phyloP scores from a whole-genome alignment of 2,329 filamentous ascomycete genomes.

The Penicillium aurantiogriseum region DNA sequence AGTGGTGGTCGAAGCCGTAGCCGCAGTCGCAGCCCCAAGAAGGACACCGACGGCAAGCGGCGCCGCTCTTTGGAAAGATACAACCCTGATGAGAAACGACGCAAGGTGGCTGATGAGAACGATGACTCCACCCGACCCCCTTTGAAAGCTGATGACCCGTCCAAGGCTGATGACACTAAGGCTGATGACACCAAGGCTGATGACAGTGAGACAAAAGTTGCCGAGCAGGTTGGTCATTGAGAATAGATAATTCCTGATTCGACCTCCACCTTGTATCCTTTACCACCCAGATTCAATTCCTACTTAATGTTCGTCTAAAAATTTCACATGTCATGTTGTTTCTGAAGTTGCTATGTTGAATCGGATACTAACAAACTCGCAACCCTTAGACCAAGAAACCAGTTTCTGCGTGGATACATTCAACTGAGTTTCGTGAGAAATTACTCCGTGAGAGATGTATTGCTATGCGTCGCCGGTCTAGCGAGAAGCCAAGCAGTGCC shows the following conservation, averaged over 20 bases:
- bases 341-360: background rate
- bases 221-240: conserved; percentile 36
- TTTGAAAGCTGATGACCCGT: background rate
- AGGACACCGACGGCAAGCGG: conserved; percentile 37
- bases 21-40: conserved; percentile 28
- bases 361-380: background rate
- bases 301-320: conserved; percentile 13
- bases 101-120: conserved; percentile 41
- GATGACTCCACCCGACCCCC: conserved; percentile 21
- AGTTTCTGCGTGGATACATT: conserved; percentile 25
- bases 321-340: background rate
- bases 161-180: conserved; percentile 12
- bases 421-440: conserved; percentile 38
- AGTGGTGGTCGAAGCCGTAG: conserved; percentile 31
- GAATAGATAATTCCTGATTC: conserved; percentile 1
- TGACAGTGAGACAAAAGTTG: conserved; percentile 25
- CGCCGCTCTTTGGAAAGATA: conserved; percentile 48
- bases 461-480: conserved; percentile 32
- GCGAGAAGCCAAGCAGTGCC: conserved; percentile 26
- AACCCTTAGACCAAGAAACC: conserved; percentile 11
- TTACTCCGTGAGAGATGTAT: conserved; percentile 40
- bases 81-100: conserved; percentile 45
- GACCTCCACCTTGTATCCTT: conserved; percentile 3
- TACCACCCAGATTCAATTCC: background rate
- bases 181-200: conserved; percentile 3